Evolutionary conservation across 129 eudicot genomes (phyloP), one percentile per base, ranked within the genome.

Genomic region (Cynara cardunculus): DNA sequence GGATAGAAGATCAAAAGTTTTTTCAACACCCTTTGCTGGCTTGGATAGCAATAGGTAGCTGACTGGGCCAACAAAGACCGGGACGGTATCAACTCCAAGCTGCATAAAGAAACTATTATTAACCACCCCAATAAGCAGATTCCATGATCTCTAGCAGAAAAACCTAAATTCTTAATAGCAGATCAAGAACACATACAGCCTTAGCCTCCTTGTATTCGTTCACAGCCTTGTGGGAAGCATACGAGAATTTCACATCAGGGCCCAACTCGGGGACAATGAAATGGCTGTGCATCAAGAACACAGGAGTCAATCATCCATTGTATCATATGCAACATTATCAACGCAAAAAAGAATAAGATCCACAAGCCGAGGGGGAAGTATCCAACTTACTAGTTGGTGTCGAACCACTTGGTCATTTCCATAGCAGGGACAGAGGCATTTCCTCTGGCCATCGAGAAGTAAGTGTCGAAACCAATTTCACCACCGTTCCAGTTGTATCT

Each of bases 401-500:
- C 99, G 49, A 95, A 95, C 99, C 99, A 95, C 97, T 95, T 95
- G 86, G 99, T 91, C 96, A 91, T 91, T 46, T 91, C 96, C 93
- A 91, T 91, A 69, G 93, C 96, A 49, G 93, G 96, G 18, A 89
- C 91, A 74, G 91, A 87, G 78, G 92, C 93, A 84, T 91, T 91
- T 78, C 96, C 96, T 84, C 96, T 87, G 71, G 89, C 96, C 96
- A 91, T 91, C 32, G 96, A 89, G 86, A 91, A 91, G 87, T 89
- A 91, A 44, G 87, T 86, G 72, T 87, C 89, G 53, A 89, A 87
- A 12, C 86, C 96, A n/a, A 91, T 89, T 91, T 91, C 93, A 70
- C 93, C 93, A 73, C 96, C 93, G n/a, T 73, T 85, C 91, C 91
- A 91, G 53, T 78, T 86, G 85, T 91, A 91, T 71, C 96, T 89